A percentile compares a stretch with the other conserved stretches of the same genome.
Conservation (phyloP, 1,139 yeast species). For the Dujonia santamariae region DNA sequence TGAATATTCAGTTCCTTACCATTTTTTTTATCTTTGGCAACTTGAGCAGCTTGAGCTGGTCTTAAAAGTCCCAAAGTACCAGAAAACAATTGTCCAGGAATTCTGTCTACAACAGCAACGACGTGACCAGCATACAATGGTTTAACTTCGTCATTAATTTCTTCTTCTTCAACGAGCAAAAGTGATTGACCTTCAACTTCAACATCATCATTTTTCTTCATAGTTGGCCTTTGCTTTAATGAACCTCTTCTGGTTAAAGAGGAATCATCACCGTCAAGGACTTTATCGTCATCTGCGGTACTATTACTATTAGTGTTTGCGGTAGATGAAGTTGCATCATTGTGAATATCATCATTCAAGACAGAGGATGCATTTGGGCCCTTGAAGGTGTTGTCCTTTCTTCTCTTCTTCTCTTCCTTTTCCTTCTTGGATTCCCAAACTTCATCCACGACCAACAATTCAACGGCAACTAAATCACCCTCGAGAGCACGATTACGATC, state of each 20-base stretch:
- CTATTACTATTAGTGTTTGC: conserved; percentile 24
- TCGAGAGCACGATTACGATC: conserved; percentile 97
- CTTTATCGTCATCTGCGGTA: conserved; percentile 18
- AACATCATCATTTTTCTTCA: conserved; percentile 96
- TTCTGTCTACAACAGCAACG: conserved; percentile 95
- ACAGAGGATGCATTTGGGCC: conserved; percentile 32
- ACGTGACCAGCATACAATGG: conserved; percentile 98
- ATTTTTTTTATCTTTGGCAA: conserved; percentile 64
- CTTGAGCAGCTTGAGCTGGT: conserved; percentile 94
- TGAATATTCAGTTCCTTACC: conserved; percentile 49
- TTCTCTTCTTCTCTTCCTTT: conserved; percentile 93
- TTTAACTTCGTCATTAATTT: conserved; percentile 85
- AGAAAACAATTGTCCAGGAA: conserved; percentile 92
- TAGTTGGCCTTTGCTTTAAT: conserved; percentile 93
- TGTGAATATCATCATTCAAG: conserved; percentile 61
- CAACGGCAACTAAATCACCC: conserved; percentile 95
- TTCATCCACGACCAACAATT: conserved; percentile 89
- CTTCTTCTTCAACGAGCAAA: conserved; percentile 90
- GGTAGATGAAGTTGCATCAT: conserved; percentile 58
- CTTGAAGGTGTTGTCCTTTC: conserved; percentile 62
- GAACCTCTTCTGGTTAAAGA: conserved; percentile 82
- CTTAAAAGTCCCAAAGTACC: conserved; percentile 92
- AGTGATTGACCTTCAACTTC: conserved; percentile 98
- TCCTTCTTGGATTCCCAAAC: conserved; percentile 97
- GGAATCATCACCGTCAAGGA: conserved; percentile 20